Base-by-base conservation (phyloP, 1,284 basidiomycete genomes). In the Ganoderma lingzhi region DNA sequence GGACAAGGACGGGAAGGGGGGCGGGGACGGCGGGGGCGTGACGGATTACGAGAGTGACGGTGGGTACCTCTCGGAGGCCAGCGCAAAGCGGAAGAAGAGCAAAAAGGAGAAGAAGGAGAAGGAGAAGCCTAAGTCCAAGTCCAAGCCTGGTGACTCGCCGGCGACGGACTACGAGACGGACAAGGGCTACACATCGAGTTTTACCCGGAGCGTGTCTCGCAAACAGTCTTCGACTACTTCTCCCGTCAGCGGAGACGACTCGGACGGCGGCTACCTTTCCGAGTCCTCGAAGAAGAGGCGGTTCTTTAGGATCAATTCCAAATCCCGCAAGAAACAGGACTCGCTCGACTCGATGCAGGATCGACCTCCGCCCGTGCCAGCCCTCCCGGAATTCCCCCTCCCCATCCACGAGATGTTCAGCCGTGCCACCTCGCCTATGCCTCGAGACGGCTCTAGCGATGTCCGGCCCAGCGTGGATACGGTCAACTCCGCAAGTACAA, bases 401-500 rank as follows among this genome's bases (percentile, higher is more conserved):
- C 88, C 87, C 28, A 88, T 88, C 68, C 86, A 87, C 3, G 85
- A 82, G n/a, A 78, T 79, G 68, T 90, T 86, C 74, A 84, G 84
- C 8, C 86, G 78, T 17, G 73, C 74, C 42, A 71, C 68, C 9
- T 74, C 72, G 9, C 73, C 77, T 32, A 51, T 71, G 14, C 73
- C 72, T 19, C 67, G 70, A 6, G 55, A 56, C 2, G 42, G 23
- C 23, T 19, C 37, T 28, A 39, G 61, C 19, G 59, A 45, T 42
- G 62, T 75, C 15, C 73, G 69, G 3, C 73, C 72, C 1, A 73
- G 74, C 56, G 66, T 66, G 61, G 73, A 74, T n/a, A 71, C 71
- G 2, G 63, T 67, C 28, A 68, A 60, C 19, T 71, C 58, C 15
- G 39, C 53, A 60, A 65, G 64, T 30, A 71, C 71, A 5, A 63